Evolutionary conservation across 495 filamentous ascomycete species (phyloP).

Genomic region (Mytilinidion resinicola): DNA sequence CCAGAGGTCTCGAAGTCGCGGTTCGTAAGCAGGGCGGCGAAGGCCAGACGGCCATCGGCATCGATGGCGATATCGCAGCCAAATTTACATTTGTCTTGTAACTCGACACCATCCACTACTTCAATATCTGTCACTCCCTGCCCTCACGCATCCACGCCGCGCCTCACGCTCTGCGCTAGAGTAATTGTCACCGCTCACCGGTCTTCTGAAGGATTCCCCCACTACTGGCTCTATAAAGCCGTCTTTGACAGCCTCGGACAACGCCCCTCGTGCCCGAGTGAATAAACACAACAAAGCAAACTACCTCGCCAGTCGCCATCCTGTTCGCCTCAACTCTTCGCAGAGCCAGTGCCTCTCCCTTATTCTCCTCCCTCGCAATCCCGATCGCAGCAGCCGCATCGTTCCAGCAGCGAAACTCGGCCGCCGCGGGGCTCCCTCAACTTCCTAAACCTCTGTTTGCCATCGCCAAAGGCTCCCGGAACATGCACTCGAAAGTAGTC

Average conservation of each 20-base stretch:
- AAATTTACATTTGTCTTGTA: too few species aligned
- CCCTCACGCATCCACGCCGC: too few species aligned
- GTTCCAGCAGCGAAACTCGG: slow-evolving; percentile 48
- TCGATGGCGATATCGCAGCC: too few species aligned
- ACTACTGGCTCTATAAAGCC: background rate
- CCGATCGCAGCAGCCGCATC: slow-evolving; percentile 60
- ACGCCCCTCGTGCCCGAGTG: background rate
- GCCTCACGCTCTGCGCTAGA: too few species aligned
- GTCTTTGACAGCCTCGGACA: background rate
- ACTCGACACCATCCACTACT: too few species aligned
- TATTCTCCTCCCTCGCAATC: slow-evolving; percentile 55
- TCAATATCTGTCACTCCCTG: too few species aligned
- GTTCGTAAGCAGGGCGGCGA: background rate
- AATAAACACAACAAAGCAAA: background rate
- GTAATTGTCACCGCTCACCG: too few species aligned
- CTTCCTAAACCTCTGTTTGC: slow-evolving; percentile 32
- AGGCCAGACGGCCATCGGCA: too few species aligned
- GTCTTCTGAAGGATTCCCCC: too few species aligned
- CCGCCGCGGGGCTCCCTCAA: slow-evolving; percentile 34
- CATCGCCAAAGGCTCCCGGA: slow-evolving; percentile 22
- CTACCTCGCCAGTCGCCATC: slow-evolving; percentile 45
- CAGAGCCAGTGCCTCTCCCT: slow-evolving; percentile 52
- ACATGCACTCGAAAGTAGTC: slow-evolving; percentile 40
- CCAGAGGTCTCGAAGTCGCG: background rate
- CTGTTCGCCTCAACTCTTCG: slow-evolving; percentile 80